These are phyloP conservation scores for Calycina herbarum DNA, from an alignment of 2,329 filamentous ascomycete species.

Conservation along the genomic window DNA sequence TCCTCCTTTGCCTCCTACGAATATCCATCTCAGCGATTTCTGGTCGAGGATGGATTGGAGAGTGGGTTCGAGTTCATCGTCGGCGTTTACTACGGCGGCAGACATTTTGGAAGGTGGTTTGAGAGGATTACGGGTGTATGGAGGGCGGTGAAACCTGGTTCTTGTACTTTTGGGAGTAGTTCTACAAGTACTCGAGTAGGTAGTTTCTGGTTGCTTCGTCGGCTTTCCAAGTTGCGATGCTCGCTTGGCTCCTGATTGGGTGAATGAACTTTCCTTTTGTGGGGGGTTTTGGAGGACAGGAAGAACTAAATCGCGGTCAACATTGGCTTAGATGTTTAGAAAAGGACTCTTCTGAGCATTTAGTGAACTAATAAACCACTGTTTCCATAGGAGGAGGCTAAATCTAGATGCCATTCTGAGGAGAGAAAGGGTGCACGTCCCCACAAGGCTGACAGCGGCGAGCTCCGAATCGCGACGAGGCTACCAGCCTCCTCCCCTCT, in stretches of 20 bases:
- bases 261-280: background rate
- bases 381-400: too few species aligned
- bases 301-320: background rate
- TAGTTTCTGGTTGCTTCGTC: slow-evolving; percentile 13
- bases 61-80: slow-evolving; percentile 83
- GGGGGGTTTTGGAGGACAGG: background rate
- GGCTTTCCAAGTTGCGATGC: slow-evolving; percentile 9
- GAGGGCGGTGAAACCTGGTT: background rate
- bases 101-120: slow-evolving; percentile 35
- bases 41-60: slow-evolving; percentile 95
- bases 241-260: slow-evolving; percentile 11
- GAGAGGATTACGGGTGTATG: background rate
- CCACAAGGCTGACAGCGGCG: slow-evolving; percentile 14
- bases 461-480: slow-evolving; percentile 13
- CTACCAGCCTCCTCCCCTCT: slow-evolving; percentile 2
- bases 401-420: background rate
- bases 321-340: background rate
- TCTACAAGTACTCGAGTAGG: background rate
- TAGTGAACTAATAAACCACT: background rate
- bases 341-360: background rate
- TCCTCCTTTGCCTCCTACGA: slow-evolving; percentile 96
- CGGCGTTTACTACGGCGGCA: slow-evolving; percentile 50
- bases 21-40: slow-evolving; percentile 95
- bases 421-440: background rate
- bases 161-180: background rate